A percentile compares a stretch with the other conserved stretches of the same genome.
Conservation (phyloP, 163 green algal genomes). For the Scenedesmus sp. region DNA sequence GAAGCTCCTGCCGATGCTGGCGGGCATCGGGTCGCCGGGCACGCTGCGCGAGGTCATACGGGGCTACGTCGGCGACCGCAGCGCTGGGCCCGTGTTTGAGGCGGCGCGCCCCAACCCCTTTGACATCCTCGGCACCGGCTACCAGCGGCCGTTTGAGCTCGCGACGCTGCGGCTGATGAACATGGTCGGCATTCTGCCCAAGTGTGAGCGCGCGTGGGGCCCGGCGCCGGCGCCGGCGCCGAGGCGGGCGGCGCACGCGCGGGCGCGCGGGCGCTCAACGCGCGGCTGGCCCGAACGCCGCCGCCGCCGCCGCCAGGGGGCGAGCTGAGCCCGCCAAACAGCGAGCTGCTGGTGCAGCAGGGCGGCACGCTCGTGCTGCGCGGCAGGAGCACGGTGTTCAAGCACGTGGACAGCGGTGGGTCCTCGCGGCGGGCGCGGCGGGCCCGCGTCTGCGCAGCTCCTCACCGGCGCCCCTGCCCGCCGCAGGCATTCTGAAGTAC, state of each 20-base stretch:
- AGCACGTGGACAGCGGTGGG: slow-evolving; percentile 69
- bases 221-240: no score
- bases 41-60: slow-evolving; percentile 84
- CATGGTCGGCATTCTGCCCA: slow-evolving; percentile 85
- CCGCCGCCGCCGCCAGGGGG: slow-evolving; percentile 59
- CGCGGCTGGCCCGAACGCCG: not conserved
- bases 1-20: slow-evolving; percentile 89
- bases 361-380: slow-evolving; percentile 81
- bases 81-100: slow-evolving; percentile 73
- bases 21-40: slow-evolving; percentile 78
- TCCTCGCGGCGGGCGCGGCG: no score
- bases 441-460: no score
- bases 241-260: no score
- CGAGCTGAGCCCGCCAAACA: slow-evolving; percentile 71
- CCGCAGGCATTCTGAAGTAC: slow-evolving; percentile 74
- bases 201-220: slow-evolving; percentile 72
- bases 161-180: slow-evolving; percentile 88
- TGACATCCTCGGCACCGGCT: slow-evolving; percentile 78
- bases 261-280: not conserved
- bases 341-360: slow-evolving; percentile 80
- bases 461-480: no score
- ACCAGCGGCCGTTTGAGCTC: slow-evolving; percentile 87
- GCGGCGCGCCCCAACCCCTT: slow-evolving; percentile 71
- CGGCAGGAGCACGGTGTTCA: slow-evolving; percentile 60
- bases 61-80: slow-evolving; percentile 85